A percentile compares a stretch with the other conserved stretches of the same genome.
Conservation (phyloP, 176 grass and related monocot species). For the Phoenix dactylifera region DNA sequence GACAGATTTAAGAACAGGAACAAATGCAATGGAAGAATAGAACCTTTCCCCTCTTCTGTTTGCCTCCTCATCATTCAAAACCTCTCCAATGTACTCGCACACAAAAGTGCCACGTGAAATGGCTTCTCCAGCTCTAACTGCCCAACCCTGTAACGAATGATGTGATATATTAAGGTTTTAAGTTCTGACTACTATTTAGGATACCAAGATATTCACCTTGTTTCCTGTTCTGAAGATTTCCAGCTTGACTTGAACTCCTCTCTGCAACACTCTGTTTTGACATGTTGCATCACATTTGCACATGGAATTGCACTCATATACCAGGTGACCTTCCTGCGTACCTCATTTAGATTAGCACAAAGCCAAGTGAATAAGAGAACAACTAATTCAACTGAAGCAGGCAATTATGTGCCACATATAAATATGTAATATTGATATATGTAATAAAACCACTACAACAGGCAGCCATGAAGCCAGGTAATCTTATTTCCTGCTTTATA, state of each 20-base stretch:
- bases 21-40: slow-evolving; percentile 2
- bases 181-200: background rate
- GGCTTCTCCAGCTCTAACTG: slow-evolving; percentile 68
- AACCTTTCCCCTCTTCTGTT: slow-evolving; percentile 50
- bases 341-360: too few species aligned
- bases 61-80: slow-evolving; percentile 45
- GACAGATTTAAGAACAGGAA: background rate
- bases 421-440: background rate
- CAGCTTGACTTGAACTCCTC: slow-evolving; percentile 67
- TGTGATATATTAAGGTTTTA: slow-evolving; percentile 15
- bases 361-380: background rate
- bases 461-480: too few species aligned
- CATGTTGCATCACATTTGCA: slow-evolving; percentile 66
- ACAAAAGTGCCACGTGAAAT: slow-evolving; percentile 86
- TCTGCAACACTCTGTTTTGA: slow-evolving; percentile 91
- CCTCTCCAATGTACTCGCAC: slow-evolving; percentile 84
- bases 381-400: background rate
- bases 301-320: slow-evolving; percentile 82
- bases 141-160: slow-evolving; percentile 76
- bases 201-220: slow-evolving; percentile 42
- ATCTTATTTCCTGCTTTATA: too few species aligned
- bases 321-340: slow-evolving; percentile 70
- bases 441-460: background rate
- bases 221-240: slow-evolving; percentile 85
- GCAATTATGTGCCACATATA: background rate